A percentile compares a stretch with the other conserved stretches of the same genome.
These are phyloP conservation scores for Coniochaeta sp. DNA, from an alignment of 2,329 filamentous ascomycete genomes.

Conservation along the genomic window DNA sequence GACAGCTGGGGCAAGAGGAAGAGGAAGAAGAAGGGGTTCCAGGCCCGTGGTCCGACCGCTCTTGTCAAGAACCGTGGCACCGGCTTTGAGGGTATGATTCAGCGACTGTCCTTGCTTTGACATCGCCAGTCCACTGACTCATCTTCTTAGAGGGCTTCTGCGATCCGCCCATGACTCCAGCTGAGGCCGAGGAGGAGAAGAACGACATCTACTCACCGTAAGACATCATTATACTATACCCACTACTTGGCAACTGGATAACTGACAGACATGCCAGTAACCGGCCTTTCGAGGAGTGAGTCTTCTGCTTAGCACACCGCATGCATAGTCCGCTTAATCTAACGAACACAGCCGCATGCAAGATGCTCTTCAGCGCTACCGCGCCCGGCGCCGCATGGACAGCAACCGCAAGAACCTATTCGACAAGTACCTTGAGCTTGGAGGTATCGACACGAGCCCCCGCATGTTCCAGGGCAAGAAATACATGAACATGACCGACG, in stretches of 20 bases:
- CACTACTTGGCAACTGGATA: constrained; percentile 10
- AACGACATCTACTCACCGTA: constrained; percentile 60
- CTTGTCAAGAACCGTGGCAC: constrained; percentile 41
- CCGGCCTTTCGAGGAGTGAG: constrained; percentile 56
- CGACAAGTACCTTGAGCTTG: constrained; percentile 72
- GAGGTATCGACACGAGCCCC: constrained; percentile 61
- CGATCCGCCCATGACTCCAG: constrained; percentile 70
- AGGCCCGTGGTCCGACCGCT: constrained; percentile 31
- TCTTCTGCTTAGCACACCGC: constrained; percentile 23
- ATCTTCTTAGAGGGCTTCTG: constrained; percentile 57
- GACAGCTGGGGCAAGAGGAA: no score
- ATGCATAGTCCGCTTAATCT: constrained; percentile 5
- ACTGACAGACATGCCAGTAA: constrained; percentile 28
- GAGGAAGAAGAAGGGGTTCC: constrained; percentile 31
- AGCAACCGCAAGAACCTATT: constrained; percentile 58
- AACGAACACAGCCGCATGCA: constrained; percentile 62
- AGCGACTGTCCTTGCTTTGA: constrained; percentile 5
- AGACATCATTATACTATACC: no score
- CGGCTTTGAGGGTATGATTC: constrained; percentile 60
- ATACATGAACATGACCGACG: constrained; percentile 40
- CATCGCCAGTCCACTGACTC: background rate
- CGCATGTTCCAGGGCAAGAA: constrained; percentile 56
- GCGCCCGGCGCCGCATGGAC: constrained; percentile 67
- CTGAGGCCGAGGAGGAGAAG: constrained; percentile 58
- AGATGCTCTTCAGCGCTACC: constrained; percentile 75